Percentiles rank a stretch among this genome's conserved stretches.
These are phyloP conservation scores for Thraustochytrium sp. DNA, from an alignment of 352 stramenopile species.

Conservation along the genomic window DNA sequence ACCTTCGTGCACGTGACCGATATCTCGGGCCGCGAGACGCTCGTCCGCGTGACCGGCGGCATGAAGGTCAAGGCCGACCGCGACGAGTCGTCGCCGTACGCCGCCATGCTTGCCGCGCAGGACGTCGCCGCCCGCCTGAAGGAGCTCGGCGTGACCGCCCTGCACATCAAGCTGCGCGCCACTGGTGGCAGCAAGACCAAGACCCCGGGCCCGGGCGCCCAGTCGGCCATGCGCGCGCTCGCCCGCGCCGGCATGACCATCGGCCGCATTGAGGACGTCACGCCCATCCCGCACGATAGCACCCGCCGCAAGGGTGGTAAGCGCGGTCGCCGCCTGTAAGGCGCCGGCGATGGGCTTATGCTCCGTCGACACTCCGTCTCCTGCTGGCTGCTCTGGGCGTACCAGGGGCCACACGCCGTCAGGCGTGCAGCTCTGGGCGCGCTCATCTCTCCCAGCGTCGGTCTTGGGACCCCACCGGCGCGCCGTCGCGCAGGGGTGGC, in stretches of 20 bases:
- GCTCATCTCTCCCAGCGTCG: neutral
- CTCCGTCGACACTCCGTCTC: too few species aligned
- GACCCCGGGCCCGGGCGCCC: slow-evolving; percentile 93
- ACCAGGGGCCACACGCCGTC: too few species aligned
- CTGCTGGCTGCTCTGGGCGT: too few species aligned
- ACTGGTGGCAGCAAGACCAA: slow-evolving; percentile 98
- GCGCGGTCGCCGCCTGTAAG: slow-evolving; percentile 97
- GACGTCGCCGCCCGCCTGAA: slow-evolving; percentile 94
- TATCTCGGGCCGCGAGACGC: slow-evolving; percentile 97
- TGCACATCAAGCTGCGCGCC: slow-evolving; percentile 99
- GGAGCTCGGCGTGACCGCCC: slow-evolving; percentile 94
- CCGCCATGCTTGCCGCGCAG: slow-evolving; percentile 98
- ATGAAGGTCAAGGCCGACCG: slow-evolving; percentile 99
- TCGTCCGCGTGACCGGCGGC: slow-evolving; percentile 97
- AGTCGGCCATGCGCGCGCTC: slow-evolving; percentile 95
- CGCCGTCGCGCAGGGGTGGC: slow-evolving; percentile 40
- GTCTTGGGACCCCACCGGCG: neutral
- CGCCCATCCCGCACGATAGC: slow-evolving; percentile 97
- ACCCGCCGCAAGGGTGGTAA: slow-evolving; percentile 96
- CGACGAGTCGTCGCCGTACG: slow-evolving; percentile 98
- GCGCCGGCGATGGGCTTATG: too few species aligned
- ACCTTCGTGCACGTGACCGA: slow-evolving; percentile 99
- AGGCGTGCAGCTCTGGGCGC: too few species aligned
- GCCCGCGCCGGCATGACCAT: slow-evolving; percentile 99
- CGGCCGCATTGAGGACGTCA: slow-evolving; percentile 99